Base-by-base conservation (phyloP, 176 grass and related monocot species). In the Bolboschoenus planiculmis region DNA sequence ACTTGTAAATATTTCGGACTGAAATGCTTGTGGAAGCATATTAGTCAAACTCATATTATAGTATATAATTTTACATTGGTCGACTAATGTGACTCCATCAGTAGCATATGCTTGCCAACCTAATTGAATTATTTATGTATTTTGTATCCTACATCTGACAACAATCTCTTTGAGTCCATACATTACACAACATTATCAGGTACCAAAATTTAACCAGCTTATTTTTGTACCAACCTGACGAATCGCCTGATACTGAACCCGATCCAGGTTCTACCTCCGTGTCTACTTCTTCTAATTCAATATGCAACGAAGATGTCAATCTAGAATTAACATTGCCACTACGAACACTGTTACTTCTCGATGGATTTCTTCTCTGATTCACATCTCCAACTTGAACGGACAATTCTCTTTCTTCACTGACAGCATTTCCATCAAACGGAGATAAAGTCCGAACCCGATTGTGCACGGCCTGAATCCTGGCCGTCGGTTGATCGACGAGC, bases 391-490 rank as follows among this genome's bases (percentile, higher is more conserved):
- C 29, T 57, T 34, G 76, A 48, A 36, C 76, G 1, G 16, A 63
- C 35, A 61, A 26, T 10, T 46, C 56, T 47, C 43, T 50, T 29
- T 23, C 71, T 75, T 31, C 71, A 75, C 10, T 50, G 2, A 27
- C 71, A 29, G 2, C 57, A 23, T 31, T 16, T 9, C 76, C 73
- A n/a, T 82, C 40, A 21, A 85, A 88, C 1, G 83, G 78, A 18
- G 71, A 81, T n/a, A 67, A 64, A 16, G 56, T 80, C 15, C 78
- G 83, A 60, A 88, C 35, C 39, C 77, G 56, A n/a, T 67, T 30
- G 59, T 88, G 87, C 40, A 88, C 77, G 27, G 53, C 59, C 15
- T 23, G 30, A 50, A 85, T 81, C 53, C 80, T 85, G 54, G 37
- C 50, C 20, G 65, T 71, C 10, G 82, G 83, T 35, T 85, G 80